These are phyloP conservation scores for Colletotrichum tanaceti DNA, from an alignment of 2,329 filamentous ascomycete genomes.

Conservation along the genomic window DNA sequence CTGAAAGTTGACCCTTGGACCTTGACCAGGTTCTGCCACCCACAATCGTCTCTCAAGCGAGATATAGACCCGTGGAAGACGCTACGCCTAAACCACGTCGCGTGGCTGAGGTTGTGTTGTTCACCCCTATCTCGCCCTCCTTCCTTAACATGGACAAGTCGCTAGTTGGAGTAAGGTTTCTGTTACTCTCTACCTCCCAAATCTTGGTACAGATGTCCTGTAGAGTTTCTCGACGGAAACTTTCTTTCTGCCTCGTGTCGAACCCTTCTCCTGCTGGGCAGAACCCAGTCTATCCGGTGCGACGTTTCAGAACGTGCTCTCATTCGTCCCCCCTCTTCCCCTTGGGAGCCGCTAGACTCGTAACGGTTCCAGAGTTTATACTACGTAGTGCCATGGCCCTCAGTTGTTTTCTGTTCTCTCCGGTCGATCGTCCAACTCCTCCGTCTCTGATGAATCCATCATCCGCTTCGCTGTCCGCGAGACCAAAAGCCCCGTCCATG, in stretches of 20 bases:
- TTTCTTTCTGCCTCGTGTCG: neutral
- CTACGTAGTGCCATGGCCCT: neutral
- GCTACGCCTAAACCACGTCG: neutral
- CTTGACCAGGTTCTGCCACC: neutral
- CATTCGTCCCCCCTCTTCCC: too few species aligned
- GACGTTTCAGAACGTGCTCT: slow-evolving; percentile 8
- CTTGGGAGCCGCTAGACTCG: too few species aligned
- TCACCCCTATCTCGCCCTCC: neutral
- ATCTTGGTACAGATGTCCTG: neutral
- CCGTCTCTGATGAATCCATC: neutral
- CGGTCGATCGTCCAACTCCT: neutral
- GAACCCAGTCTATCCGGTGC: neutral
- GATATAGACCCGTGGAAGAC: too few species aligned
- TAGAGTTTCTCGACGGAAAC: neutral
- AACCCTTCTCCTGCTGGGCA: slow-evolving; percentile 5
- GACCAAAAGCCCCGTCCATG: neutral
- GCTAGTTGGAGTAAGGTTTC: neutral
- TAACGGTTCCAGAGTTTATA: neutral
- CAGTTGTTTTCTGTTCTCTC: too few species aligned
- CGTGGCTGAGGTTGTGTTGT: neutral
- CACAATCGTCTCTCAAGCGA: neutral
- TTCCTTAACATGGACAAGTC: fast-evolving
- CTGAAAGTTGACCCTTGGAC: too few species aligned
- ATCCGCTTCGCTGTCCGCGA: too few species aligned
- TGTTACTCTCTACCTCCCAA: neutral